Conservation (phyloP, 345 rosid species). For the Salix caprea region DNA sequence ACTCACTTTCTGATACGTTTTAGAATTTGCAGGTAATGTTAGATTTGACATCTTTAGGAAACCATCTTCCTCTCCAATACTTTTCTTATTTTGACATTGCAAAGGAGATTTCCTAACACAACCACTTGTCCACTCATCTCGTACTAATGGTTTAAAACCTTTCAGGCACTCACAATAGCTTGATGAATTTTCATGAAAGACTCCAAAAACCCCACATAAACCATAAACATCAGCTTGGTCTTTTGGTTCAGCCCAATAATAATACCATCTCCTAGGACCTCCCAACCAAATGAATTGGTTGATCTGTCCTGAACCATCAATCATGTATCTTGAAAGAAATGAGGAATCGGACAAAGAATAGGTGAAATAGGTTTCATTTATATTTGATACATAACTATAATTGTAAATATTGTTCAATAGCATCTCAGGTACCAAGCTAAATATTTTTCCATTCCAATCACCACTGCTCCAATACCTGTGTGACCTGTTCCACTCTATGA, state of each 20-base stretch:
- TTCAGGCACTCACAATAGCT: neutral
- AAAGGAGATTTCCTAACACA: neutral
- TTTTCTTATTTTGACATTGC: neutral
- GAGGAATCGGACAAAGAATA: slow-evolving; percentile 17
- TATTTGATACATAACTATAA: slow-evolving; percentile 6
- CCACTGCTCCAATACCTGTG: slow-evolving; percentile 16
- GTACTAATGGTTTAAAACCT: neutral
- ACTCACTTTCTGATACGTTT: neutral
- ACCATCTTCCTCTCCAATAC: neutral
- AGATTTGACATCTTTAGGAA: neutral
- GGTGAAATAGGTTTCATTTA: slow-evolving; percentile 30
- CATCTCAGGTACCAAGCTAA: slow-evolving; percentile 25
- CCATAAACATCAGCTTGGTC: slow-evolving; percentile 6
- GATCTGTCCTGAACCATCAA: slow-evolving; percentile 13
- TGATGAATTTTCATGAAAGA: neutral
- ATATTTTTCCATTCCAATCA: slow-evolving; percentile 8
- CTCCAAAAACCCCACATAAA: slow-evolving; percentile 25
- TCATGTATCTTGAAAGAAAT: neutral
- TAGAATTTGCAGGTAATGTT: neutral
- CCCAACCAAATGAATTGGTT: slow-evolving; percentile 12
- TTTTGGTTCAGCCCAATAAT: slow-evolving; percentile 21
- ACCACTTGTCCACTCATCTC: neutral
- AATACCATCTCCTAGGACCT: slow-evolving; percentile 1
- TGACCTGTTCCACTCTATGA: slow-evolving; percentile 8
- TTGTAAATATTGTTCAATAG: slow-evolving; percentile 8